These are phyloP conservation scores for Penicillium rolfsii DNA, from an alignment of 2,329 filamentous ascomycete species.

Conservation along the genomic window DNA sequence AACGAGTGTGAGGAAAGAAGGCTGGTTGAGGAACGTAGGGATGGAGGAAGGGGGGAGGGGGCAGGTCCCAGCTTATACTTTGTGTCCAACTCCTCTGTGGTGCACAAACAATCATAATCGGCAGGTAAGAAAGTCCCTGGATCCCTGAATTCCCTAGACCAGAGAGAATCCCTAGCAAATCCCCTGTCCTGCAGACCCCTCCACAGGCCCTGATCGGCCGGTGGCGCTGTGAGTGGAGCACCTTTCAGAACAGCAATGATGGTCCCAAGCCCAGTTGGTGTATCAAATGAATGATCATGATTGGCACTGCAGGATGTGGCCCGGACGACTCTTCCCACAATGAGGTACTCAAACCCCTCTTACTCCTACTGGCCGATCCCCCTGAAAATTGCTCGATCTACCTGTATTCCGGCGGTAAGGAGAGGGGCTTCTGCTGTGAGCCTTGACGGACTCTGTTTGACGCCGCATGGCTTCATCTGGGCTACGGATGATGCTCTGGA, in stretches of 20 bases:
- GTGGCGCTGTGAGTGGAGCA: slow-evolving; percentile 3
- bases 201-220: slow-evolving; percentile 8
- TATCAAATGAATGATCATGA: background rate
- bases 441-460: background rate
- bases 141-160: slow-evolving; percentile 2
- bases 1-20: slow-evolving; percentile 23
- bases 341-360: background rate
- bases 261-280: background rate
- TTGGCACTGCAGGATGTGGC: background rate
- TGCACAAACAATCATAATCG: background rate
- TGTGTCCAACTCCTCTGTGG: background rate
- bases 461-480: background rate
- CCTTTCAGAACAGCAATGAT: slow-evolving; percentile 4
- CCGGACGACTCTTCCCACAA: background rate
- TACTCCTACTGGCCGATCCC: background rate
- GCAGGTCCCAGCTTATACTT: slow-evolving; percentile 1
- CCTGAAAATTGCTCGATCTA: background rate
- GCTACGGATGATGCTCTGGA: background rate
- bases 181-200: slow-evolving; percentile 1
- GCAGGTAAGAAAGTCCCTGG: background rate
- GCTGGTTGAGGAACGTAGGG: slow-evolving; percentile 23
- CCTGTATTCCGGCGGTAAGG: background rate
- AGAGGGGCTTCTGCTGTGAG: background rate
- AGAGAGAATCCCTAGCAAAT: slow-evolving; percentile 2
- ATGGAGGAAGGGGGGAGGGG: slow-evolving; percentile 20